These are phyloP conservation scores for Rosa multiflora DNA, from an alignment of 306 rosid species.

Conservation along the genomic window DNA sequence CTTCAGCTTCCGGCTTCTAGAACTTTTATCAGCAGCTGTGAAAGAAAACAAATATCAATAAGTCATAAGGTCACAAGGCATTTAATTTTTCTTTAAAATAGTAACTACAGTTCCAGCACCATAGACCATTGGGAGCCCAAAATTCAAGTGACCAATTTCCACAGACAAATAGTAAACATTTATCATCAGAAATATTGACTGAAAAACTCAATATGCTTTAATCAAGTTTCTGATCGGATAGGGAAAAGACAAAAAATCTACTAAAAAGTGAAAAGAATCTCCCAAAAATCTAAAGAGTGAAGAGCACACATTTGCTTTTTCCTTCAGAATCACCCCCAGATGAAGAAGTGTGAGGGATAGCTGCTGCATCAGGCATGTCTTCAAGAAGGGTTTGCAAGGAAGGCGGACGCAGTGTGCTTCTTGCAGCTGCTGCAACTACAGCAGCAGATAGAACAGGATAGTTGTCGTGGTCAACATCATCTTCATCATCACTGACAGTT, in stretches of 20 bases:
- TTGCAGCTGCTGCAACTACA: slow-evolving; percentile 92
- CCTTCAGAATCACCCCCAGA: slow-evolving; percentile 98
- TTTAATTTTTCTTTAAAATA: background rate
- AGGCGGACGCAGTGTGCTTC: slow-evolving; percentile 94
- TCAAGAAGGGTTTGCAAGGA: slow-evolving; percentile 97
- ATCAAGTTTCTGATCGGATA: background rate
- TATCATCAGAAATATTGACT: background rate
- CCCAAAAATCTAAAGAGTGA: background rate
- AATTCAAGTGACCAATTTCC: background rate
- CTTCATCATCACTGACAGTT: slow-evolving; percentile 84
- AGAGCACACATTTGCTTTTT: slow-evolving; percentile 78
- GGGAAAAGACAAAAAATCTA: background rate
- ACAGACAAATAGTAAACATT: background rate
- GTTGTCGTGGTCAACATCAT: slow-evolving; percentile 64
- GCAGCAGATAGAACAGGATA: slow-evolving; percentile 78
- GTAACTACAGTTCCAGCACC: background rate
- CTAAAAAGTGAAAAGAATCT: background rate
- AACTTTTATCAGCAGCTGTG: slow-evolving; percentile 86
- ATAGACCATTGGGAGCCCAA: background rate
- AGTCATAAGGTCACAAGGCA: no score
- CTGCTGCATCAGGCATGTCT: slow-evolving; percentile 61
- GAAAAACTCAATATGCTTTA: background rate
- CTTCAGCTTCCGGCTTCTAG: slow-evolving; percentile 79
- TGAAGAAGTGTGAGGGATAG: slow-evolving; percentile 63
- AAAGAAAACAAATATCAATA: slow-evolving; percentile 17